These are phyloP conservation scores for Termitomyces sp. DNA, from an alignment of 768 basidiomycete species.

Conservation along the genomic window DNA sequence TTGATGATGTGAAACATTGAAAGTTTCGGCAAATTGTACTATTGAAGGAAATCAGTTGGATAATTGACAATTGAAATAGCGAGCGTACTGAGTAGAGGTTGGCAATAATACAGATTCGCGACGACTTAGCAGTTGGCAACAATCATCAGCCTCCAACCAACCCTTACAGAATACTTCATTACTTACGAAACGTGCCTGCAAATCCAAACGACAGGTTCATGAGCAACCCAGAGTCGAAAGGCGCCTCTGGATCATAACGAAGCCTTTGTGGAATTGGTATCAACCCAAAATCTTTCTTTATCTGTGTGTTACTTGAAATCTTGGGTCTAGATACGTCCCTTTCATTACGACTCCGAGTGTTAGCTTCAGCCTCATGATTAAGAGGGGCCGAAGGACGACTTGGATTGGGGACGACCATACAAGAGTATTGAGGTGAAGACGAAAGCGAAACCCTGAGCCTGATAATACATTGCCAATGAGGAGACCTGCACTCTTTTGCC, in stretches of 20 bases:
- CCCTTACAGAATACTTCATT: not conserved
- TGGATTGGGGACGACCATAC: not conserved
- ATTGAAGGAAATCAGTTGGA: not conserved
- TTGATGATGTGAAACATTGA: slow-evolving; percentile 1
- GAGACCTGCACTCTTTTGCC: not conserved
- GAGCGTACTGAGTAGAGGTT: slow-evolving; percentile 5
- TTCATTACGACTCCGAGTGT: not conserved
- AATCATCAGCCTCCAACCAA: not conserved
- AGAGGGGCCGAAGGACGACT: not conserved
- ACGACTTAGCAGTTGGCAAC: not conserved
- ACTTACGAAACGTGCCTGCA: slow-evolving; percentile 7
- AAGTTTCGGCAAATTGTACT: slow-evolving; percentile 8
- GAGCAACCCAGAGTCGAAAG: slow-evolving; percentile 5
- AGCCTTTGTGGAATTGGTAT: slow-evolving; percentile 8
- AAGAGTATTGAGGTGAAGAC: not conserved
- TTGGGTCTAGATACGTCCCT: not conserved
- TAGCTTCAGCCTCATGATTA: not conserved
- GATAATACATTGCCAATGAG: not conserved
- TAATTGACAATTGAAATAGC: not conserved
- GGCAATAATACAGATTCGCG: slow-evolving; percentile 7
- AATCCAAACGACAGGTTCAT: slow-evolving; percentile 7
- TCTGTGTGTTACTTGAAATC: too few relatives aligned
- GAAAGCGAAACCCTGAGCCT: not conserved
- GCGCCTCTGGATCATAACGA: slow-evolving; percentile 5
- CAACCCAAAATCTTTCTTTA: slow-evolving; percentile 3